phyloP scores from a whole-genome alignment of 495 filamentous ascomycete species.

The Tetracladium setigerum region DNA sequence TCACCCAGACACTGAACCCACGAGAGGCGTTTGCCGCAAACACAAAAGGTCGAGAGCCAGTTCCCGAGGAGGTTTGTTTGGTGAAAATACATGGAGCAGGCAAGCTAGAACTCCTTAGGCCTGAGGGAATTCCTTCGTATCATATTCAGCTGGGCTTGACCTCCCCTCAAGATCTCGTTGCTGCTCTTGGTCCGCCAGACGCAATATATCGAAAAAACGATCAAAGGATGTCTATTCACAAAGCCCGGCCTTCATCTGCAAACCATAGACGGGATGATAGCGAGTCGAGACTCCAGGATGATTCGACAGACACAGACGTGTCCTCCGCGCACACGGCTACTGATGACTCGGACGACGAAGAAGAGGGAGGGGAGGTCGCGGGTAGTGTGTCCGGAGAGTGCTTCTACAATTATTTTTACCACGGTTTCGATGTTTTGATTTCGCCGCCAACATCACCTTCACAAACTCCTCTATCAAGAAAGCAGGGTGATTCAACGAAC shows the following conservation, averaged over 20 bases:
- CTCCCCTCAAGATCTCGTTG: slow-evolving; percentile 80
- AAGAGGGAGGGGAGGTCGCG: slow-evolving; percentile 37
- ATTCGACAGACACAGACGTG: slow-evolving; percentile 72
- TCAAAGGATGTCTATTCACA: slow-evolving; percentile 84
- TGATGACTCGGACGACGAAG: slow-evolving; percentile 69
- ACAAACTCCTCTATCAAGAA: slow-evolving; percentile 48
- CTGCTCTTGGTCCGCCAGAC: slow-evolving; percentile 89
- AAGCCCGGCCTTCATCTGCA: slow-evolving; percentile 28
- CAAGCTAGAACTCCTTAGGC: slow-evolving; percentile 64
- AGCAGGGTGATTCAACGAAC: slow-evolving; percentile 1
- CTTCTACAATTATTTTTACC: slow-evolving; percentile 95
- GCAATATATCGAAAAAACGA: slow-evolving; percentile 92
- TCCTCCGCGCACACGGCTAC: slow-evolving; percentile 69
- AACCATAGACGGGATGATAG: slow-evolving; percentile 38
- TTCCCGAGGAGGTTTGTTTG: slow-evolving; percentile 74
- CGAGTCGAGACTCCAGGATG: slow-evolving; percentile 35
- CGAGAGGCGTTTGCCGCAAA: slow-evolving; percentile 42
- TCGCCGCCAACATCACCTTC: slow-evolving; percentile 64
- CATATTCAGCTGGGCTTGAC: slow-evolving; percentile 71
- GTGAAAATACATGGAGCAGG: slow-evolving; percentile 69
- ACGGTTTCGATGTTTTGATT: slow-evolving; percentile 90
- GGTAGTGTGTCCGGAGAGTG: slow-evolving; percentile 58
- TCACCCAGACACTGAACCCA: slow-evolving; percentile 62
- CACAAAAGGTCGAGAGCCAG: slow-evolving; percentile 52
- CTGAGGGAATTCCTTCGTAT: slow-evolving; percentile 37